Conservation (phyloP, 2,329 filamentous ascomycete genomes). For the Diaporthe helianthi region DNA sequence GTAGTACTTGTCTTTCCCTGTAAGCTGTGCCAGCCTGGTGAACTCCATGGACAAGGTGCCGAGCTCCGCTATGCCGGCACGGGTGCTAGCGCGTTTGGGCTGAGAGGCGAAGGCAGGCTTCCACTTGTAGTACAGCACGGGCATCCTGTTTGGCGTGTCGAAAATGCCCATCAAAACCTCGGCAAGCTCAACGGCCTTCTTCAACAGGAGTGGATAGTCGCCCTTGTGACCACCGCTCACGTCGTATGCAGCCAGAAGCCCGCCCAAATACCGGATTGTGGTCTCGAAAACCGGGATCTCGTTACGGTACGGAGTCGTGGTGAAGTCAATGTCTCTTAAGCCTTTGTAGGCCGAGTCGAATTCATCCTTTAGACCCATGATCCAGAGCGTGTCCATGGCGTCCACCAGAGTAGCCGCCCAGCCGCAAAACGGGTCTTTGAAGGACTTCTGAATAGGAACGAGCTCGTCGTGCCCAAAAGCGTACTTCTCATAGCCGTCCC, state of each 20-base stretch:
- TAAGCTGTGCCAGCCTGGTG: conserved; percentile 86
- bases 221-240: conserved; percentile 69
- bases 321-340: conserved; percentile 82
- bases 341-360: conserved; percentile 79
- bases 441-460: conserved; percentile 70
- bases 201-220: conserved; percentile 70
- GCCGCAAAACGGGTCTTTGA: conserved; percentile 84
- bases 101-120: conserved; percentile 68
- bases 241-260: conserved; percentile 85
- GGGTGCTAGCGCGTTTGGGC: conserved; percentile 65
- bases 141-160: conserved; percentile 94
- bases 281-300: conserved; percentile 94
- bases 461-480: conserved; percentile 92
- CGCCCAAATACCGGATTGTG: conserved; percentile 88
- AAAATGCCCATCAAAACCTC: conserved; percentile 84
- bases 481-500: conserved; percentile 79
- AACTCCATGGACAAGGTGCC: conserved; percentile 88
- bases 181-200: conserved; percentile 80
- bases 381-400: conserved; percentile 83
- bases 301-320: conserved; percentile 63
- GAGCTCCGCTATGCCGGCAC: conserved; percentile 72
- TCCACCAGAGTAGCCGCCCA: conserved; percentile 92
- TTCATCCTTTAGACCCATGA: conserved; percentile 79
- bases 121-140: conserved; percentile 81
- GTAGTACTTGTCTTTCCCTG: conserved; percentile 71